Conservation (phyloP, 78 protist species). For the Dictyostelium capitatum region DNA sequence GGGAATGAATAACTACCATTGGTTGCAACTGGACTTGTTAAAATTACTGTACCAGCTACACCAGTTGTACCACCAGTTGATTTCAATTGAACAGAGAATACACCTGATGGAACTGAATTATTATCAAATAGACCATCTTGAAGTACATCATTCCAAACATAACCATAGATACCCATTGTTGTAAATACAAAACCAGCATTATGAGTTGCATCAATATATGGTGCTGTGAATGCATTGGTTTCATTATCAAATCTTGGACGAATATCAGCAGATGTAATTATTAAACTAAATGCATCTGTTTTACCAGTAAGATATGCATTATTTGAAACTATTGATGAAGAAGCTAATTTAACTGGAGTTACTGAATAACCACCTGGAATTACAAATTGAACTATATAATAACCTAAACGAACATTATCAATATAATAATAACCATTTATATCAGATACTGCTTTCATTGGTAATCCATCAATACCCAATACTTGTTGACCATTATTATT, state of each 20-base stretch:
- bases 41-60: background rate
- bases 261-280: background rate
- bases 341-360: background rate
- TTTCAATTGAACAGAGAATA: background rate
- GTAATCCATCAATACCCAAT: background rate
- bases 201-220: constrained; percentile 13
- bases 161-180: constrained; percentile 38
- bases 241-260: background rate
- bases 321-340: background rate
- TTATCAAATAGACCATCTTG: constrained; percentile 32
- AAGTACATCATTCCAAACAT: constrained; percentile 39
- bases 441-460: constrained; percentile 19
- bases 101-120: background rate
- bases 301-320: constrained; percentile 17
- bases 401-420: constrained; percentile 25
- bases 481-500: background rate
- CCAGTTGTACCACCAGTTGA: background rate
- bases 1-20: constrained; percentile 27
- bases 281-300: constrained; percentile 12
- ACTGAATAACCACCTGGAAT: constrained; percentile 20
- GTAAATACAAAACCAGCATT: constrained; percentile 30
- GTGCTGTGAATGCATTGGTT: background rate
- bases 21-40: background rate
- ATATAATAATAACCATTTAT: constrained; percentile 34
- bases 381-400: constrained; percentile 17